A percentile compares a stretch with the other conserved stretches of the same genome.
Conservation (phyloP, 2,329 filamentous ascomycete genomes). For the Zymoseptoria brevis region DNA sequence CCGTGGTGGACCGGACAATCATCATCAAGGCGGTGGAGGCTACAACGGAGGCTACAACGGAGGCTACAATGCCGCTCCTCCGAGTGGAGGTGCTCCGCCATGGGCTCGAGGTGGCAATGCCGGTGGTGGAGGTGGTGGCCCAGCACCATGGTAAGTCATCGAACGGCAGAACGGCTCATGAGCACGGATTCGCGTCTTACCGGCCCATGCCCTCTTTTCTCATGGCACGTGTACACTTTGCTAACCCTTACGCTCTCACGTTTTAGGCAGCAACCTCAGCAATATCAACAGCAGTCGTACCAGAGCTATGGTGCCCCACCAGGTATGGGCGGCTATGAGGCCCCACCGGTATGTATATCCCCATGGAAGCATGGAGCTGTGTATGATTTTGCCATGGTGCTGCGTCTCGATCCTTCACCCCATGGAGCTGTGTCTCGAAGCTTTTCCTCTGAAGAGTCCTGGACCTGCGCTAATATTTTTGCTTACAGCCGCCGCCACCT, state of each 20-base stretch:
- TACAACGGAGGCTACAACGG: slow-evolving; percentile 19
- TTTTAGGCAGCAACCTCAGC: slow-evolving; percentile 3
- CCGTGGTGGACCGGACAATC: slow-evolving; percentile 15
- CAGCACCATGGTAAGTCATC: background rate
- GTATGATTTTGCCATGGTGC: no score
- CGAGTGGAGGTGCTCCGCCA: slow-evolving; percentile 15
- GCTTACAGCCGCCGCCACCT: slow-evolving; percentile 40
- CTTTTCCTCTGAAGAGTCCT: no score
- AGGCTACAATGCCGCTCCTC: slow-evolving; percentile 6
- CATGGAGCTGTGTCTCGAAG: no score
- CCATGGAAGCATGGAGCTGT: no score
- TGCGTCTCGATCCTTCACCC: no score
- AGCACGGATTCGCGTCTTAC: background rate
- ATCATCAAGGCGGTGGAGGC: slow-evolving; percentile 15
- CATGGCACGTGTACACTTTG: background rate
- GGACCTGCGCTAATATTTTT: no score
- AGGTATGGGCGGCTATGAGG: slow-evolving; percentile 15
- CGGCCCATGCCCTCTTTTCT: background rate
- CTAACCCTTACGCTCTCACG: background rate
- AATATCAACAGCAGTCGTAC: slow-evolving; percentile 4
- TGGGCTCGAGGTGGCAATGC: slow-evolving; percentile 14
- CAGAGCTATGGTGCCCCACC: slow-evolving; percentile 7
- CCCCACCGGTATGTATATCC: slow-evolving; percentile 25
- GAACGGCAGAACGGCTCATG: background rate
- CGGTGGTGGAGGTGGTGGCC: slow-evolving; percentile 19